phyloP scores from a whole-genome alignment of 352 stramenopile genomes.

The Hyaloperonospora brassicae region DNA sequence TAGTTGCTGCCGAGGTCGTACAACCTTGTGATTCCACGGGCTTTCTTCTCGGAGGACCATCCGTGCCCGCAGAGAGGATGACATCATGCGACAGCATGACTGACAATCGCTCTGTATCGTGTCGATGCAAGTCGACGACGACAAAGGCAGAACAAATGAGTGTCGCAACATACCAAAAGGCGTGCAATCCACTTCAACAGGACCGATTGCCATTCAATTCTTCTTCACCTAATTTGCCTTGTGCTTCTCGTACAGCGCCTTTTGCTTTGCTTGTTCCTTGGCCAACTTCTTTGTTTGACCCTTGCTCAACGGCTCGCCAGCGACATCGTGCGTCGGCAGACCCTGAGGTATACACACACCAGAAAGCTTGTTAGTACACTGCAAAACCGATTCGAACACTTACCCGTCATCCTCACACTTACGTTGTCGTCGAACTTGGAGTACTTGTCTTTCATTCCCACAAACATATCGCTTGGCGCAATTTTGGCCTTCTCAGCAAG shows the following conservation, averaged over 20 bases:
- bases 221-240: constrained; percentile 26
- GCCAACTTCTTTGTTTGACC: constrained; percentile 94
- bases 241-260: constrained; percentile 83
- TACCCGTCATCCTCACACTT: constrained; percentile 7
- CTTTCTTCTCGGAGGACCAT: too few species aligned
- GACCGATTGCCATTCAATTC: not conserved
- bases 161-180: too few species aligned
- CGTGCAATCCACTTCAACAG: not conserved
- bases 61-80: too few species aligned
- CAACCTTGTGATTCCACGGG: too few species aligned
- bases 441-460: constrained; percentile 80
- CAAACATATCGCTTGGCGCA: constrained; percentile 89
- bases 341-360: constrained; percentile 43
- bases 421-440: constrained; percentile 87
- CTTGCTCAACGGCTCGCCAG: constrained; percentile 92
- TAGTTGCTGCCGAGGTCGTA: too few species aligned
- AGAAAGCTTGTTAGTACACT: constrained; percentile 5
- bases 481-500: constrained; percentile 87
- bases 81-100: too few species aligned
- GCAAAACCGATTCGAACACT: not conserved
- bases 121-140: too few species aligned
- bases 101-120: too few species aligned
- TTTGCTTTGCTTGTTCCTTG: constrained; percentile 96
- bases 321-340: constrained; percentile 90
- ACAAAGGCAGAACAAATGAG: too few species aligned